Evolutionary conservation across 1,139 yeast species (phyloP).

Genomic region (Suhomyces guaymorum): DNA sequence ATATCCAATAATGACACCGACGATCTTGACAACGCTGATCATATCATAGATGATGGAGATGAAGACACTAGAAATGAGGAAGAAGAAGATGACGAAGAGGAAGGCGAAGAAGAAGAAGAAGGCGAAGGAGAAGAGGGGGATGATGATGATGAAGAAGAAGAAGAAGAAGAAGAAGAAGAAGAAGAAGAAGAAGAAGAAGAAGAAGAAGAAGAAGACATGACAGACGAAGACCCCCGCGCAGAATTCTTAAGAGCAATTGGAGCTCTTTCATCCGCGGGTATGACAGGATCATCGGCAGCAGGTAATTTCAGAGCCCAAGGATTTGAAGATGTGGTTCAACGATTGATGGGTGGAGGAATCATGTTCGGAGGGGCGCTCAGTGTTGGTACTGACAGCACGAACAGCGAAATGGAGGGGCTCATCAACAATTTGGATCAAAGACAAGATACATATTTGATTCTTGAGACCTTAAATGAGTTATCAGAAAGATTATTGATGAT

Average conservation of each 20-base stretch:
- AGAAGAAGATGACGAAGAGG: slow-evolving; percentile 14
- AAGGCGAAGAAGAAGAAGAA: slow-evolving; percentile 21
- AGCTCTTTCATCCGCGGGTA: slow-evolving; percentile 19
- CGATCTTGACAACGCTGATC: slow-evolving; percentile 1
- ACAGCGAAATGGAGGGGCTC: slow-evolving; percentile 40
- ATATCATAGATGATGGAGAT: slow-evolving; percentile 6
- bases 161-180: slow-evolving; percentile 21
- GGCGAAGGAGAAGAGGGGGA: too few species aligned
- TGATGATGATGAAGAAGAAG: slow-evolving; percentile 21
- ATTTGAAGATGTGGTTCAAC: slow-evolving; percentile 39
- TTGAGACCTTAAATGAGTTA: slow-evolving; percentile 64
- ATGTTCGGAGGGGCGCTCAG: slow-evolving; percentile 32
- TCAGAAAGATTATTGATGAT: slow-evolving; percentile 67
- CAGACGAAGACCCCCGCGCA: slow-evolving; percentile 27
- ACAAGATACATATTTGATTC: slow-evolving; percentile 47
- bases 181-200: slow-evolving; percentile 22
- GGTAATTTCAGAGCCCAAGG: slow-evolving; percentile 17
- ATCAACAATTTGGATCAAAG: slow-evolving; percentile 45
- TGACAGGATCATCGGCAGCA: too few species aligned
- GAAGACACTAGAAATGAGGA: slow-evolving; percentile 23
- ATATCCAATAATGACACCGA: not conserved
- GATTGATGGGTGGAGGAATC: slow-evolving; percentile 37
- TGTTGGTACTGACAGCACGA: slow-evolving; percentile 14
- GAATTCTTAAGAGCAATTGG: slow-evolving; percentile 34
- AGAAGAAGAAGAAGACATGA: slow-evolving; percentile 18